Base-by-base conservation (phyloP, 306 rosid species). In the Casuarina cunninghamiana region DNA sequence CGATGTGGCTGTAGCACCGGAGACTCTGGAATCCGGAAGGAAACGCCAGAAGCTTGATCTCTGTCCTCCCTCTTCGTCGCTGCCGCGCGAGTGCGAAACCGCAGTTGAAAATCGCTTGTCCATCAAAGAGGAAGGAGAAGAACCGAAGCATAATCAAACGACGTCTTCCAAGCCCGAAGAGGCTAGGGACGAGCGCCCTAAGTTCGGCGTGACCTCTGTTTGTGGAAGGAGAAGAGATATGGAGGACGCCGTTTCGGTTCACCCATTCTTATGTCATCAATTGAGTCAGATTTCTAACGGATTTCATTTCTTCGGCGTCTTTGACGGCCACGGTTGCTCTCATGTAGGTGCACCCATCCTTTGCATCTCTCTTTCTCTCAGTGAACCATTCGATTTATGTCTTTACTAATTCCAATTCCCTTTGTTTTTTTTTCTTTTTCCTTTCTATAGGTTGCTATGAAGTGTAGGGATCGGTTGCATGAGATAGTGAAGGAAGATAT, bases 321-420 rank as follows among this genome's bases (percentile, higher is more conserved):
- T 86, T 82, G 99, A 95, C 80, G 99, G 99, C 73, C 99, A 95
- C 61, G 97, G 97, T 21, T 95, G 99, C 91, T 93, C 99, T 73
- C 99, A 95, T 77, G 98, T 94, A 89, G 83, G 19, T 61, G 4
- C 76, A 54, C 61, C 0, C 53, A 53, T 67, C 69, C 51, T 1
- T 45, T 9, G 19, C 26, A 35, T 2, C 32, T 19, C n/a, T 1
- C 3, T 15, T 45, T 53, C 32, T 16, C 5, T 8, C 6, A 26
- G 41, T 15, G 0, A 60, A 44, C 26, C 1, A 7, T 76, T 50
- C 38, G 2, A 3, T 19, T 16, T 44, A 5, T 11, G 42, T 15
- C 21, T 42, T 71, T 19, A 61, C 6, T 3, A 42, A 5, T 54
- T 77, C 7, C 37, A 11, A 8, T 1, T 7, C 37, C 9, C 53